A percentile compares a stretch with the other conserved stretches of the same genome.
Evolutionary conservation across 306 rosid species (phyloP).

Genomic region (Crotalaria pallida): DNA sequence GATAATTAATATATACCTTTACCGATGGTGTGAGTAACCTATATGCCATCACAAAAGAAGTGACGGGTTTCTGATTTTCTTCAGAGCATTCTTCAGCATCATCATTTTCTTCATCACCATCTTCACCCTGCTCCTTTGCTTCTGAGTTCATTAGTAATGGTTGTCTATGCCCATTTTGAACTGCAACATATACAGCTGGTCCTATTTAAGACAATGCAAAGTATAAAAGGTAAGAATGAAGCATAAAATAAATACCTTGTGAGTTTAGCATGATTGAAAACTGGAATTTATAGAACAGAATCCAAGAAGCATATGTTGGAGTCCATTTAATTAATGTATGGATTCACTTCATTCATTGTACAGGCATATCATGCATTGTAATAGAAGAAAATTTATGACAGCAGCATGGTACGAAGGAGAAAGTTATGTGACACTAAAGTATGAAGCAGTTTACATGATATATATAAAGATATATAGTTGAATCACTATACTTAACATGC

Average conservation of each 20-base stretch:
- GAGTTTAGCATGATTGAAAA: neutral
- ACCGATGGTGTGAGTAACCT: constrained; percentile 84
- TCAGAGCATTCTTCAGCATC: constrained; percentile 37
- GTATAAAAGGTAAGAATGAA: neutral
- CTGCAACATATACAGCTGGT: constrained; percentile 36
- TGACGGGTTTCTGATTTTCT: constrained; percentile 54
- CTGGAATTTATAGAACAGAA: neutral
- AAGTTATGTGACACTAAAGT: neutral
- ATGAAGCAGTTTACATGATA: neutral
- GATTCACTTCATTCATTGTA: too few relatives aligned
- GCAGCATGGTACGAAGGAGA: neutral
- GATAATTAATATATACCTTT: constrained; percentile 36
- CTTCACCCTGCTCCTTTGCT: constrained; percentile 36
- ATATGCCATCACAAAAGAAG: constrained; percentile 61
- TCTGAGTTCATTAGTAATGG: constrained; percentile 54
- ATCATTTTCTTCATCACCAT: constrained; percentile 48
- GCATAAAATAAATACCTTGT: neutral
- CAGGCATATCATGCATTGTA: neutral
- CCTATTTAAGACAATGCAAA: constrained; percentile 28
- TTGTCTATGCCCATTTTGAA: constrained; percentile 39
- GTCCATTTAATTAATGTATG: too few relatives aligned
- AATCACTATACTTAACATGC: neutral
- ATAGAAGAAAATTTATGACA: neutral
- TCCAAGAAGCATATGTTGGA: neutral
- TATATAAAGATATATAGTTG: neutral